Evolutionary conservation across 2,329 filamentous ascomycete species (phyloP), one percentile per base, ranked within the genome.

Genomic region (Microsporum ferrugineum): DNA sequence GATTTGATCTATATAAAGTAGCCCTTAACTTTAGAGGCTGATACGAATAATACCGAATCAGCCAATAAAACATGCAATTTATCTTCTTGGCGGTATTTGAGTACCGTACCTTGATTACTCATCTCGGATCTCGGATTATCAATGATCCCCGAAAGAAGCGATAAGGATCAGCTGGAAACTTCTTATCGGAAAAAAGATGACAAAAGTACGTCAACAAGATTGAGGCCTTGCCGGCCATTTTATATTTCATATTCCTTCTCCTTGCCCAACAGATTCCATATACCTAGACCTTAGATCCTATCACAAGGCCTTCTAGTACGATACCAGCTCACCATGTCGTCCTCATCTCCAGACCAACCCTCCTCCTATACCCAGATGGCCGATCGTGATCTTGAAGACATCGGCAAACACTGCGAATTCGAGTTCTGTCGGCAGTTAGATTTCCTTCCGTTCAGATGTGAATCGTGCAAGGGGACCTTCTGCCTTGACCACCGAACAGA

Each of bases 401-500:
- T 97, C 68, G 94, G 94, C 74, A 84, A 84, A 64, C 91, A 96
- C 79, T 99, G 94, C 82, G 85, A 96, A 74, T 87, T 88, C 76
- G 80, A 87, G 66, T 95, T 90, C 80, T 99, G 94, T 80, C 88
- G 91, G 72, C 88, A 94, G 71, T 88, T 97, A 63, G 94, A 97
- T 57, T 97, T 99, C 74, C 84, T 99, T 3, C 94, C 94, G 2
- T 97, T 97, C 75, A 82, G 85, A 71, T 99, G 94, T 78, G 89
- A 95, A 72, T 94, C 88, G 67, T 99, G 94, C 77, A 82, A 77
- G 69, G 80, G 80, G 62, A 92, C 88, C 14, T 99, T 86, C 78
- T 99, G 95, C 73, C 87, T 95, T 66, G 92, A 97, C 71, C 94
- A 99, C 79, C 88, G 92, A 60, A 87, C 85, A 69, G 92, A 97